Evolutionary conservation across 768 basidiomycete genomes (phyloP).

Genomic region (Boletus rex-veris): DNA sequence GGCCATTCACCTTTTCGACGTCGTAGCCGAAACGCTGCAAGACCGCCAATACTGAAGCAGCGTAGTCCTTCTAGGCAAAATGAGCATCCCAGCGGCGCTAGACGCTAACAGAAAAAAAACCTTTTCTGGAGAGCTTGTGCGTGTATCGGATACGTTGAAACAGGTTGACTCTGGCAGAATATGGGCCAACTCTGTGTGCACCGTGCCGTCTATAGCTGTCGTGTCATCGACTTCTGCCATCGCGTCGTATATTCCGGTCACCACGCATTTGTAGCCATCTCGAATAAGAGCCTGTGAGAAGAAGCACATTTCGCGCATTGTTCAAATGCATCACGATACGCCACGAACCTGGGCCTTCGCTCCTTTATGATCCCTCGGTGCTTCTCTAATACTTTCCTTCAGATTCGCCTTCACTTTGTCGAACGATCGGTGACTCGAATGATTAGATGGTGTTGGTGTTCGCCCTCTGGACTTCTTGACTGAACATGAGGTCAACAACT

Average conservation of each 20-base stretch:
- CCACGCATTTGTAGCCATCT: background rate
- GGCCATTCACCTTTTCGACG: background rate
- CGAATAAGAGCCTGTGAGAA: background rate
- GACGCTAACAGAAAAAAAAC: no score
- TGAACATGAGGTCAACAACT: background rate
- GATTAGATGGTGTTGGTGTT: background rate
- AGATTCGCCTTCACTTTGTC: background rate
- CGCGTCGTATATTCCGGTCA: background rate
- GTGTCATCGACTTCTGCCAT: background rate
- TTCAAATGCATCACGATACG: background rate
- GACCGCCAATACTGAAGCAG: background rate
- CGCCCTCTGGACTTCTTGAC: background rate
- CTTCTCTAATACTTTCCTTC: background rate
- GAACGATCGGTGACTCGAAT: background rate
- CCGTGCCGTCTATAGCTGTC: background rate
- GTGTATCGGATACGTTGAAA: background rate
- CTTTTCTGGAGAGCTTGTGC: background rate
- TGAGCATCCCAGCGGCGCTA: background rate
- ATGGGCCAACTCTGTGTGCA: background rate
- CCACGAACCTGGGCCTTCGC: background rate
- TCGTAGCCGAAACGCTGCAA: background rate
- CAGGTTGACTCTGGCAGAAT: background rate
- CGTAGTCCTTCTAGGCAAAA: background rate
- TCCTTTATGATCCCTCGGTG: background rate
- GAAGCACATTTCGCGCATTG: no score